Evolutionary conservation across 306 rosid genomes (phyloP).

Genomic region (Carpinus fangiana): DNA sequence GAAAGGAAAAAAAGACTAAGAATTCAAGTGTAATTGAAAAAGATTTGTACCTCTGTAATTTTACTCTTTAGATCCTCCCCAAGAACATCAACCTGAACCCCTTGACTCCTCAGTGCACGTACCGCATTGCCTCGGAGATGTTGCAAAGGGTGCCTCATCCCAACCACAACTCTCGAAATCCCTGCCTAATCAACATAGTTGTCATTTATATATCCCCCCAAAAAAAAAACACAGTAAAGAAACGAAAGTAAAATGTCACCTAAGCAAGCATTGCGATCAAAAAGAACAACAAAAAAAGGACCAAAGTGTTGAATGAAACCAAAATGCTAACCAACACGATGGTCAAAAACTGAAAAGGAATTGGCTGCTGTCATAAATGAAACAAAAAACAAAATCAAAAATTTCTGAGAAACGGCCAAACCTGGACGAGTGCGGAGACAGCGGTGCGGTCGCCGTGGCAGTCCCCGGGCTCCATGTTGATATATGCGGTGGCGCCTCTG

Average conservation of each 20-base stretch:
- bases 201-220: conserved; percentile 22
- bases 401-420: conserved; percentile 8
- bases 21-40: background rate
- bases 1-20: background rate
- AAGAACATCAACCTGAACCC: conserved; percentile 76
- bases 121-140: conserved; percentile 86
- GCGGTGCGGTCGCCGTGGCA: conserved; percentile 80
- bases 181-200: conserved; percentile 70
- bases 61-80: conserved; percentile 77
- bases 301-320: background rate
- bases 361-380: background rate
- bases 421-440: conserved; percentile 82
- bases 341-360: background rate
- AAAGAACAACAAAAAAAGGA: background rate
- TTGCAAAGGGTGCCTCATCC: conserved; percentile 86
- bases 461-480: conserved; percentile 92
- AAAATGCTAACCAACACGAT: background rate
- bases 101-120: conserved; percentile 71
- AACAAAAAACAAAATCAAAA: background rate
- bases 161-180: conserved; percentile 77
- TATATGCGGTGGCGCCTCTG: conserved; percentile 66
- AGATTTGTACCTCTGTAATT: conserved; percentile 55
- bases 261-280: background rate
- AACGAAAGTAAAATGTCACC: background rate
- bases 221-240: conserved; percentile 14